Conservation (phyloP, 257 asterid species). For the Solanum clarkiae region DNA sequence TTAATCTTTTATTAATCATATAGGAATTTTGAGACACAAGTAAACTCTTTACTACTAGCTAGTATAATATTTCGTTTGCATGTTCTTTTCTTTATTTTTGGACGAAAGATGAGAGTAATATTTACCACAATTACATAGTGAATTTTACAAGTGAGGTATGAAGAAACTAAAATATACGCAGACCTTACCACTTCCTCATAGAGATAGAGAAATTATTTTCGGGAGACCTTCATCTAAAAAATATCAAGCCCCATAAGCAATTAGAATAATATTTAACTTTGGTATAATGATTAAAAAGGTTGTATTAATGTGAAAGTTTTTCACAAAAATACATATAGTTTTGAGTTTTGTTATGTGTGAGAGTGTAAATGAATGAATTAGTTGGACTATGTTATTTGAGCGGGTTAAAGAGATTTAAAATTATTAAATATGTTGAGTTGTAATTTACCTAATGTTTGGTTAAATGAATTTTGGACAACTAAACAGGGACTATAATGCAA, state of each 20-base stretch:
- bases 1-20: not conserved
- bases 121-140: no score
- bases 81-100: not conserved
- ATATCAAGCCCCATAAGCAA: no score
- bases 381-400: not conserved
- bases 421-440: not conserved
- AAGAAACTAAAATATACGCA: rapidly evolving
- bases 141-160: no score
- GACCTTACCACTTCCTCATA: no score
- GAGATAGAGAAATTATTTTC: no score
- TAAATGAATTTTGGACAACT: not conserved
- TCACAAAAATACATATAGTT: not conserved
- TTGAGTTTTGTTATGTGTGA: no score
- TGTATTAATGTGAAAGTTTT: not conserved
- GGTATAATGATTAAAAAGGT: not conserved
- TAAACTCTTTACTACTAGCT: not conserved
- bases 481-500: not conserved
- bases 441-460: not conserved
- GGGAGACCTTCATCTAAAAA: no score
- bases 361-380: not conserved
- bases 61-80: not conserved
- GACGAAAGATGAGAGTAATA: not conserved
- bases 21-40: not conserved
- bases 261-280: not conserved
- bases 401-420: not conserved